These are phyloP conservation scores for Eucalyptus erythrocorys DNA, from an alignment of 345 rosid species.

Conservation along the genomic window DNA sequence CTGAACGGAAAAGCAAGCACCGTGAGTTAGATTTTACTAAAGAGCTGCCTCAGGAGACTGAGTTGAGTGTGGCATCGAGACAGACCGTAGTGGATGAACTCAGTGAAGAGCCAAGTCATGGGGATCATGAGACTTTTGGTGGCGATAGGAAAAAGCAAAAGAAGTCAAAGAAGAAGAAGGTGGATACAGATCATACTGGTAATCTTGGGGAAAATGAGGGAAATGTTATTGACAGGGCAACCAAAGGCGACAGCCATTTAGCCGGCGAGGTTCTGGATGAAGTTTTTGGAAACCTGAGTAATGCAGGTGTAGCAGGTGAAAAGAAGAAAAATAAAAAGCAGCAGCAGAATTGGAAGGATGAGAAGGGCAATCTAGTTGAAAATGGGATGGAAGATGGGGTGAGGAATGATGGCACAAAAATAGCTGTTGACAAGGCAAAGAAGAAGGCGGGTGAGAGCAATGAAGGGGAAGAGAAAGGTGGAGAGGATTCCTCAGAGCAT, in stretches of 20 bases:
- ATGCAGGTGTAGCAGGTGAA: background rate
- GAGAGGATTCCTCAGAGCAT: background rate
- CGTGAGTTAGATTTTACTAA: background rate
- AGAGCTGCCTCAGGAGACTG: background rate
- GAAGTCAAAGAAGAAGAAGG: background rate
- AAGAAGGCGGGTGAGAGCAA: background rate
- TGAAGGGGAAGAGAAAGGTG: background rate
- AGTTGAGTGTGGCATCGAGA: background rate
- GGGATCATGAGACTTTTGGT: background rate
- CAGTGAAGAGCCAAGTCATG: background rate
- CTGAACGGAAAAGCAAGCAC: background rate
- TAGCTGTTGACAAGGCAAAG: background rate
- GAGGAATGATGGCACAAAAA: background rate
- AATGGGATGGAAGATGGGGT: background rate
- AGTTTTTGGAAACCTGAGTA: background rate
- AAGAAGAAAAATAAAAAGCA: background rate
- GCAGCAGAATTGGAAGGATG: background rate
- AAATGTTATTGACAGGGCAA: background rate
- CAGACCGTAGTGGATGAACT: background rate
- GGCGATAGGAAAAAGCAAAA: background rate
- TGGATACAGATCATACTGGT: background rate
- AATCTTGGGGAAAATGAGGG: background rate
- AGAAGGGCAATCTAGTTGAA: background rate
- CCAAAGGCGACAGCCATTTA: background rate
- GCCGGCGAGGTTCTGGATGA: background rate